phyloP scores from a whole-genome alignment of 768 basidiomycete species.

The Boletus rex-veris region DNA sequence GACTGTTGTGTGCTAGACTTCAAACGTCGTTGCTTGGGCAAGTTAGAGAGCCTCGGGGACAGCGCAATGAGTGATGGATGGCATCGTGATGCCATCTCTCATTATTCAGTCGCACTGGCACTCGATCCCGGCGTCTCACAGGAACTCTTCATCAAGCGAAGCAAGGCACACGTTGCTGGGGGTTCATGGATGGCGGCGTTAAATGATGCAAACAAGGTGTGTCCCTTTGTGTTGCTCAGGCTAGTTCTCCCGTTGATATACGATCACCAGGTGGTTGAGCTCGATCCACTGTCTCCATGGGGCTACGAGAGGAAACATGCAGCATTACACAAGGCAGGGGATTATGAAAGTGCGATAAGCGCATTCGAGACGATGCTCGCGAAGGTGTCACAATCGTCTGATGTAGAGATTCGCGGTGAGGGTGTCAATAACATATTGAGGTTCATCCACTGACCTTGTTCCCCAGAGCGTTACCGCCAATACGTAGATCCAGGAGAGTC shows the following conservation, averaged over 20 bases:
- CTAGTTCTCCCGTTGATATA: neutral
- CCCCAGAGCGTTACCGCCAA: neutral
- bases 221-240: neutral
- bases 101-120: neutral
- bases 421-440: neutral
- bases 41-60: neutral
- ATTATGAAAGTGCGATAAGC: neutral
- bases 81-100: neutral
- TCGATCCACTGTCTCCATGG: neutral
- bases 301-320: neutral
- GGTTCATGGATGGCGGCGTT: neutral
- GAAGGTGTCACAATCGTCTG: neutral
- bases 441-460: neutral
- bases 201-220: neutral
- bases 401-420: neutral
- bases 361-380: conserved; percentile 1
- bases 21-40: neutral
- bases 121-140: neutral
- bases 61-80: neutral
- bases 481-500: neutral
- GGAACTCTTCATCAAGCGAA: conserved; percentile 2
- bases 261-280: neutral
- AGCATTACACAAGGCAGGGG: neutral
- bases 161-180: neutral
- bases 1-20: neutral